These are phyloP conservation scores for Pterocarpus santalinus DNA, from an alignment of 306 rosid genomes.

Conservation along the genomic window DNA sequence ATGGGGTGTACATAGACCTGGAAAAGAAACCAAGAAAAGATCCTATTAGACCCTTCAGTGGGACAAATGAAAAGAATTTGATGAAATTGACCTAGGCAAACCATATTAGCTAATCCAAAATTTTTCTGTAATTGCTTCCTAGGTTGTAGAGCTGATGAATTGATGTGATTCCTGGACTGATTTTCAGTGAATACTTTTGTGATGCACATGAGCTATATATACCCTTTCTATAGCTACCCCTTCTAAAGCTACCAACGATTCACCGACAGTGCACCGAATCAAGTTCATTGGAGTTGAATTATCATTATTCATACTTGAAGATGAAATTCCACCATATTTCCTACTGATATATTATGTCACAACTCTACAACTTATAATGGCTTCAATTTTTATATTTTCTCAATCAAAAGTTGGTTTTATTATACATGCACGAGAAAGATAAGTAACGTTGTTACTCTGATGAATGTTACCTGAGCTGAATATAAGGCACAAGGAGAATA, in stretches of 20 bases:
- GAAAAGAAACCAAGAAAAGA: constrained; percentile 45
- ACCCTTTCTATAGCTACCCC: background rate
- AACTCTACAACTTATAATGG: background rate
- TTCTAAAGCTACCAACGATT: constrained; percentile 16
- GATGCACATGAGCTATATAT: constrained; percentile 6
- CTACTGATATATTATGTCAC: constrained; percentile 14
- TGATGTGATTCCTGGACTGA: background rate
- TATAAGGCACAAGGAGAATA: constrained; percentile 61
- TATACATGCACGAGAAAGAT: constrained; percentile 6
- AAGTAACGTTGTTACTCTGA: background rate
- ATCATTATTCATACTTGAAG: constrained; percentile 1
- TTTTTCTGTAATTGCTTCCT: background rate
- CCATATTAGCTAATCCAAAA: background rate
- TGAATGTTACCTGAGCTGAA: constrained; percentile 68
- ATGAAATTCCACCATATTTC: constrained; percentile 22
- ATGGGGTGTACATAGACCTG: constrained; percentile 67
- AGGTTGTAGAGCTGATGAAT: constrained; percentile 14
- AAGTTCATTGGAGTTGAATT: constrained; percentile 12
- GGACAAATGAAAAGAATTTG: constrained; percentile 29
- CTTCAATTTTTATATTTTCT: background rate
- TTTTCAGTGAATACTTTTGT: background rate
- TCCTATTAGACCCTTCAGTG: constrained; percentile 27
- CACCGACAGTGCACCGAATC: constrained; percentile 15
- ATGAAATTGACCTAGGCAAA: constrained; percentile 18
- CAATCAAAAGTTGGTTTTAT: constrained; percentile 23